These are phyloP conservation scores for Fagus sylvatica DNA, from an alignment of 306 rosid genomes.

Conservation along the genomic window DNA sequence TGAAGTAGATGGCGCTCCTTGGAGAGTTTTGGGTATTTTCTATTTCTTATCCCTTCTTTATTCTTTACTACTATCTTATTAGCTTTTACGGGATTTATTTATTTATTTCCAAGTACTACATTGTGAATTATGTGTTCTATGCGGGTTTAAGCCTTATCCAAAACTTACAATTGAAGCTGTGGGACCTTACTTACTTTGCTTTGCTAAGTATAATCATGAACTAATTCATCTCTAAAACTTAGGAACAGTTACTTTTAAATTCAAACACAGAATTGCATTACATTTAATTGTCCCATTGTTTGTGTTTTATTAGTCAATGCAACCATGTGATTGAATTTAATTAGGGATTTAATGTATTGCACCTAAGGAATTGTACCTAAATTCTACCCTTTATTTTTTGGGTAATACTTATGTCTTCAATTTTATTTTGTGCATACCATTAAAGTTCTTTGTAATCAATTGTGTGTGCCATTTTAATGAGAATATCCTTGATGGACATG, in stretches of 20 bases:
- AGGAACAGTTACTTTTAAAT: too few species aligned
- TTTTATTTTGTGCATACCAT: neutral
- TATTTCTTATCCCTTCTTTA: neutral
- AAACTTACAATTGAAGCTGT: too few species aligned
- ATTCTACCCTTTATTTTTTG: neutral
- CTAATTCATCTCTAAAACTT: neutral
- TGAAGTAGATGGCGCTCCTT: conserved; percentile 92
- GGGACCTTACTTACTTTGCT: too few species aligned
- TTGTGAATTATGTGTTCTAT: neutral
- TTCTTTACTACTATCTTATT: neutral
- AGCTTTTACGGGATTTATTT: neutral
- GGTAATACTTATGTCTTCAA: neutral
- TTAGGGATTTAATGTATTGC: too few species aligned
- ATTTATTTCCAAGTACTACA: neutral
- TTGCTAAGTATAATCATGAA: neutral
- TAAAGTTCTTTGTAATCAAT: neutral
- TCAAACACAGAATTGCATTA: too few species aligned
- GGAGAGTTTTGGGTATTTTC: conserved; percentile 72
- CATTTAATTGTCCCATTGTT: too few species aligned
- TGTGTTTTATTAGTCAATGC: too few species aligned
- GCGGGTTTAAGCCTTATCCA: neutral
- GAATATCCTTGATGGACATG: neutral
- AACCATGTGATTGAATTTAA: too few species aligned
- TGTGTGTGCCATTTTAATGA: neutral
- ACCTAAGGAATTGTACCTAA: too few species aligned